Evolutionary conservation across 345 rosid species (phyloP).

Genomic region (Bruguiera parviflora): DNA sequence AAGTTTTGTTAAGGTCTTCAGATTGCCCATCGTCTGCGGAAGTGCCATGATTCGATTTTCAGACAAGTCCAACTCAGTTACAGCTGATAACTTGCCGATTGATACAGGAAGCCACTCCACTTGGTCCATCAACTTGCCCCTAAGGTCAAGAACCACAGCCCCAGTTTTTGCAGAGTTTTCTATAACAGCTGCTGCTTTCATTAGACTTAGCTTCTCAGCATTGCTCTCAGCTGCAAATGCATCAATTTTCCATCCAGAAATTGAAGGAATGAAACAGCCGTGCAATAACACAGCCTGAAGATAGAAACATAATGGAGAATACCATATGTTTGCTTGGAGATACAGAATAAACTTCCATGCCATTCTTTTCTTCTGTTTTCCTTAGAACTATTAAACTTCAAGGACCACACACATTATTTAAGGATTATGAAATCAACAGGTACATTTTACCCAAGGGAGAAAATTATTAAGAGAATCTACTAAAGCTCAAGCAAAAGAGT

Average conservation of each 20-base stretch:
- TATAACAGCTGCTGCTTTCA: slow-evolving; percentile 58
- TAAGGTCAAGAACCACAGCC: slow-evolving; percentile 44
- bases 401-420: no score
- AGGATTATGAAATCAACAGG: no score
- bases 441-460: no score
- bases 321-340: not conserved
- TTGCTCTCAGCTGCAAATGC: slow-evolving; percentile 34
- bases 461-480: no score
- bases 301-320: not conserved
- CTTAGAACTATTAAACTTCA: no score
- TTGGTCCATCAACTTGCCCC: slow-evolving; percentile 53
- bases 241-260: slow-evolving; percentile 12
- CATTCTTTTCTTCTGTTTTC: no score
- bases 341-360: no score
- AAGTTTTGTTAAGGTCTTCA: slow-evolving; percentile 47
- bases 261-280: not conserved
- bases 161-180: slow-evolving; percentile 49
- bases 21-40: slow-evolving; percentile 41
- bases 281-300: not conserved
- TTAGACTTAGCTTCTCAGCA: slow-evolving; percentile 45
- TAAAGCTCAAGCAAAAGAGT: no score
- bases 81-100: slow-evolving; percentile 46
- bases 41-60: slow-evolving; percentile 65
- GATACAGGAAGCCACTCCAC: slow-evolving; percentile 69
- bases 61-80: slow-evolving; percentile 47